These are phyloP conservation scores for Allium sativum DNA, from an alignment of 106 monocot genomes.

Conservation along the genomic window DNA sequence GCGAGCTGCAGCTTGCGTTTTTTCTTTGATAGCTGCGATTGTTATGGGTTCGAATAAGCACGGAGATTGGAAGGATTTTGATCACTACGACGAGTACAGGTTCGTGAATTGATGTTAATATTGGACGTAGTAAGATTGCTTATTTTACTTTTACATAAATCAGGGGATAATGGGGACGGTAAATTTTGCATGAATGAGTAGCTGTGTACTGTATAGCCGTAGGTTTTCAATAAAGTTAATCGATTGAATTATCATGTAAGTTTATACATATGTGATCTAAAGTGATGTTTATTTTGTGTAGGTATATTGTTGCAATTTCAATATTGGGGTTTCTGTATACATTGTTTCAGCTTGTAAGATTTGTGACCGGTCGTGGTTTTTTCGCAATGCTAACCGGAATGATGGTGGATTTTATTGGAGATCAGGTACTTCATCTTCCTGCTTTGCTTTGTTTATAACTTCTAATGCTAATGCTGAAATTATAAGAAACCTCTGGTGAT, in stretches of 20 bases:
- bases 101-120: constrained; percentile 7
- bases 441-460: too few relatives aligned
- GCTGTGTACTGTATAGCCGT: too few relatives aligned
- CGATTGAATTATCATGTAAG: not conserved
- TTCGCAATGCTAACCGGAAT: constrained; percentile 12
- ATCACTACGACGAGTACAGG: constrained; percentile 74
- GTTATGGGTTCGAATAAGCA: constrained; percentile 77
- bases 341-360: constrained; percentile 27
- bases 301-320: constrained; percentile 54
- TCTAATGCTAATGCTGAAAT: too few relatives aligned
- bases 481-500: too few relatives aligned
- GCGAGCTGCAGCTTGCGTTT: constrained; percentile 26
- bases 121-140: not conserved
- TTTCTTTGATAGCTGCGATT: constrained; percentile 44
- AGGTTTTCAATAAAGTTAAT: not conserved
- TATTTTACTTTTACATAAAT: not conserved
- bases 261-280: not conserved
- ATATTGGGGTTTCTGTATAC: constrained; percentile 56
- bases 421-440: constrained; percentile 43
- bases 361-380: constrained; percentile 28
- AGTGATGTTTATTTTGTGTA: constrained; percentile 6
- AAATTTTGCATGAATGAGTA: too few relatives aligned
- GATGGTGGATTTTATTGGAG: constrained; percentile 53
- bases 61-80: constrained; percentile 74
- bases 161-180: too few relatives aligned